phyloP scores from a whole-genome alignment of 2,329 filamentous ascomycete genomes.

The Sclerotinia nivalis region DNA sequence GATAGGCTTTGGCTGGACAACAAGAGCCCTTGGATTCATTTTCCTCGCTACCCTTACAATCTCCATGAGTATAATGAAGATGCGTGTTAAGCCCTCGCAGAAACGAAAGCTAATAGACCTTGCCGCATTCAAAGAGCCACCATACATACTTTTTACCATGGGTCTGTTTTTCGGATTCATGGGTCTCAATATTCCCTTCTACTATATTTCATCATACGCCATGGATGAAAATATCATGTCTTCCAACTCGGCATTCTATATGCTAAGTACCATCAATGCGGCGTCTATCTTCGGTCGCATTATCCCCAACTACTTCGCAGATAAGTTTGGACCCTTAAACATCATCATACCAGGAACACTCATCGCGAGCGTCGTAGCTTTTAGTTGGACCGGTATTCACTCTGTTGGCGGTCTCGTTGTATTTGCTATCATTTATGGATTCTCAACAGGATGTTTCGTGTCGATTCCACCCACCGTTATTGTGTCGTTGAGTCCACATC shows the following conservation, averaged over 20 bases:
- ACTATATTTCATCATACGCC: conserved; percentile 31
- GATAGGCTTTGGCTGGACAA: conserved; percentile 38
- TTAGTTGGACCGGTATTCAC: conserved; percentile 27
- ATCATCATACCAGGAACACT: conserved; percentile 42
- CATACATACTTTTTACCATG: conserved; percentile 43
- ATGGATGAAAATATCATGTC: conserved; percentile 24
- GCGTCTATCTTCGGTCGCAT: conserved; percentile 32
- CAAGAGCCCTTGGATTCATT: conserved; percentile 36
- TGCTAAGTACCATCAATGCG: conserved; percentile 31
- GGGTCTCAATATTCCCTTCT: conserved; percentile 33
- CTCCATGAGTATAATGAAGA: conserved; percentile 42
- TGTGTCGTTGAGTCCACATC: conserved; percentile 22
- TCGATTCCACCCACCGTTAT: conserved; percentile 28
- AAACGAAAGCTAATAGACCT: conserved; percentile 18
- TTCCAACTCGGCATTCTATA: conserved; percentile 30
- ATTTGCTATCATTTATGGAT: conserved; percentile 29
- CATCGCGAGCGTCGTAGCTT: conserved; percentile 24
- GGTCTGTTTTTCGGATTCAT: conserved; percentile 48
- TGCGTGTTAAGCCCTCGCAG: conserved; percentile 61
- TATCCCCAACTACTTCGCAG: conserved; percentile 29
- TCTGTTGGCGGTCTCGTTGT: conserved; percentile 26
- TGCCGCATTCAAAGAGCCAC: conserved; percentile 21
- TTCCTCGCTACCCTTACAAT: conserved; percentile 32
- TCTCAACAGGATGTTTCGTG: conserved; percentile 30
- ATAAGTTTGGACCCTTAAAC: conserved; percentile 30